phyloP scores from a whole-genome alignment of 768 basidiomycete genomes.

The Dictyophora rubrovolvata region DNA sequence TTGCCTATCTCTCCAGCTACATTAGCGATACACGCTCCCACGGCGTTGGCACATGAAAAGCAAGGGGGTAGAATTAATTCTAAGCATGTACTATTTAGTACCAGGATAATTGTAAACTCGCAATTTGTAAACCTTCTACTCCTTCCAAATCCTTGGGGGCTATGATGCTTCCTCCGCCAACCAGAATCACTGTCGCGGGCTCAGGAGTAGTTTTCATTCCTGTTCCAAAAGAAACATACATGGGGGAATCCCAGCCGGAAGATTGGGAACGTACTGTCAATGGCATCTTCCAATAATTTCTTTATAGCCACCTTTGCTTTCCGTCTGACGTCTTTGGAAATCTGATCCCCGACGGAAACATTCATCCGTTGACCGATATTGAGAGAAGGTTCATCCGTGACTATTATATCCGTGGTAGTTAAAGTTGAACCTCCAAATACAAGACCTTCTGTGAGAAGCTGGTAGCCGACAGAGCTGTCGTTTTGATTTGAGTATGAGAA shows the following conservation, averaged over 20 bases:
- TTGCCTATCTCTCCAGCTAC: slow-evolving; percentile 40
- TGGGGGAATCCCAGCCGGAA: neutral
- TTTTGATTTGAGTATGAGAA: neutral
- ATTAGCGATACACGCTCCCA: slow-evolving; percentile 43
- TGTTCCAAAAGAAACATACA: neutral
- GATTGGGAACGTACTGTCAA: slow-evolving; percentile 26
- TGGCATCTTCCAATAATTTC: slow-evolving; percentile 32
- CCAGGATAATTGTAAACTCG: neutral
- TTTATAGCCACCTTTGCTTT: slow-evolving; percentile 33
- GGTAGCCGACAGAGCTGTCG: slow-evolving; percentile 29
- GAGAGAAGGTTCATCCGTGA: slow-evolving; percentile 27
- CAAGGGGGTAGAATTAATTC: slow-evolving; percentile 39
- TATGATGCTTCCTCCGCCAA: slow-evolving; percentile 57
- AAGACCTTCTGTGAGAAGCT: slow-evolving; percentile 35
- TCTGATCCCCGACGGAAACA: neutral
- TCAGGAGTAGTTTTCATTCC: slow-evolving; percentile 55
- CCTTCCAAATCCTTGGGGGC: slow-evolving; percentile 42
- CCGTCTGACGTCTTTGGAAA: slow-evolving; percentile 15
- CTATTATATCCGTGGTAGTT: slow-evolving; percentile 54
- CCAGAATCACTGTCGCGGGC: slow-evolving; percentile 48
- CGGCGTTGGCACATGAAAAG: slow-evolving; percentile 27
- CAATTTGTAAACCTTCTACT: slow-evolving; percentile 23
- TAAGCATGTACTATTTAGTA: neutral
- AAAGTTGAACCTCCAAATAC: slow-evolving; percentile 47
- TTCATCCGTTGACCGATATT: slow-evolving; percentile 20